A percentile compares a stretch with the other conserved stretches of the same genome.
Conservation (phyloP, 768 basidiomycete genomes). For the Ramaria rubella region DNA sequence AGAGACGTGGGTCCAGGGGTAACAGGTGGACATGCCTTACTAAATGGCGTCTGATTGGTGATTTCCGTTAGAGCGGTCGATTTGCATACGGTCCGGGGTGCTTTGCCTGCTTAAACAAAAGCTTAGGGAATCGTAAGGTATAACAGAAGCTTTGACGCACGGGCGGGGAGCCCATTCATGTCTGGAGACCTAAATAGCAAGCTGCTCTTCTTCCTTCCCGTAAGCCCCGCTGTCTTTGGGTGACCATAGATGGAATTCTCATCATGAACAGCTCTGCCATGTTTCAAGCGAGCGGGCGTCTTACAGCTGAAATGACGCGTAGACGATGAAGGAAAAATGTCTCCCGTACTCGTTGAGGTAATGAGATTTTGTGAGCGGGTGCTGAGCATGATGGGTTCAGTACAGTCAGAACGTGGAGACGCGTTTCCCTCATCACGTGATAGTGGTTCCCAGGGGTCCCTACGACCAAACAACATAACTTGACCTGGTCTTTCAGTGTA, state of each 20-base stretch:
- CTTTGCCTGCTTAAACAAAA: background rate
- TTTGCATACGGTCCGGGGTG: background rate
- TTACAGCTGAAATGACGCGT: background rate
- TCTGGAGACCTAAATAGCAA: background rate
- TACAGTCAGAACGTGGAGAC: background rate
- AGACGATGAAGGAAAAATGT: background rate
- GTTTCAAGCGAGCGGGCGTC: constrained; percentile 1
- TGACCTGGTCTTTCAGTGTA: background rate
- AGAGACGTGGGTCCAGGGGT: background rate
- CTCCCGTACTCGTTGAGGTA: background rate
- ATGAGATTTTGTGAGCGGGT: background rate
- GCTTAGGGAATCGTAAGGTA: background rate
- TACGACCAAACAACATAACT: constrained; percentile 1
- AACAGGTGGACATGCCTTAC: background rate
- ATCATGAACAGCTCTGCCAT: background rate
- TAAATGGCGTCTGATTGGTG: constrained; percentile 6
- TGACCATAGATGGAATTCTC: constrained; percentile 6
- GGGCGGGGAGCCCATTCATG: background rate
- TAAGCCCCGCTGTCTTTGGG: background rate
- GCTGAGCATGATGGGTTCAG: background rate
- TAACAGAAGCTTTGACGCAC: background rate
- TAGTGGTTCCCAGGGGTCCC: background rate
- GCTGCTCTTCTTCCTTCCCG: background rate
- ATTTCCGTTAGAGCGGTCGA: constrained; percentile 4
- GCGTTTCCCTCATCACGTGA: constrained; percentile 3